Evolutionary conservation across 495 filamentous ascomycete genomes (phyloP).

Genomic region (Thermothielavioides terrestris): DNA sequence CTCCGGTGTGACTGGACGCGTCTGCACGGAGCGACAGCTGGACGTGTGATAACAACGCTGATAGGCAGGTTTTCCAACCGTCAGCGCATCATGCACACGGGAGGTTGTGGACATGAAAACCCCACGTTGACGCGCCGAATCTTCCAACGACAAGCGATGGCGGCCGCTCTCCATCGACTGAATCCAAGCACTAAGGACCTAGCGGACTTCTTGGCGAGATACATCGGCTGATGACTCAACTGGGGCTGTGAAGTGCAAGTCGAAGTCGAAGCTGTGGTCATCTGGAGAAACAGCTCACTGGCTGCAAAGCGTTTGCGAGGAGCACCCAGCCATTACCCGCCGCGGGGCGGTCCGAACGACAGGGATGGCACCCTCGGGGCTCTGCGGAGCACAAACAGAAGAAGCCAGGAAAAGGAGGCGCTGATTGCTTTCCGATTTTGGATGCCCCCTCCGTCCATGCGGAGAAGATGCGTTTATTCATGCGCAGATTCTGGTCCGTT

Average conservation of each 20-base stretch:
- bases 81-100: not conserved
- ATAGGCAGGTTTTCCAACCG: conserved; percentile 12
- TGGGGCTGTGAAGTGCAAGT: conserved; percentile 2
- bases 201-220: too few relatives aligned
- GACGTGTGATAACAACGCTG: conserved; percentile 12
- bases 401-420: not conserved
- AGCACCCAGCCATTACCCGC: conserved; percentile 1
- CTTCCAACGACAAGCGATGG: not conserved
- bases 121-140: not conserved
- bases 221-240: conserved; percentile 3
- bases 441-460: not conserved
- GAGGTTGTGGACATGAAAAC: not conserved
- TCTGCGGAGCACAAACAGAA: not conserved
- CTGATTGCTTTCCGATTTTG: not conserved
- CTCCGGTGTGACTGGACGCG: conserved; percentile 17
- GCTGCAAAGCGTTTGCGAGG: not conserved
- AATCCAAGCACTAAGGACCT: conserved; percentile 5
- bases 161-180: not conserved
- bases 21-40: conserved; percentile 19
- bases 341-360: conserved; percentile 14
- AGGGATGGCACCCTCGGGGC: conserved; percentile 5
- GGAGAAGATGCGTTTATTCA: not conserved
- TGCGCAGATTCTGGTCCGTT: not conserved
- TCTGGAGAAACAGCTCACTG: not conserved
- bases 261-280: not conserved